phyloP scores from a whole-genome alignment of 164 flowering plant species.

The Litsea cubeba region DNA sequence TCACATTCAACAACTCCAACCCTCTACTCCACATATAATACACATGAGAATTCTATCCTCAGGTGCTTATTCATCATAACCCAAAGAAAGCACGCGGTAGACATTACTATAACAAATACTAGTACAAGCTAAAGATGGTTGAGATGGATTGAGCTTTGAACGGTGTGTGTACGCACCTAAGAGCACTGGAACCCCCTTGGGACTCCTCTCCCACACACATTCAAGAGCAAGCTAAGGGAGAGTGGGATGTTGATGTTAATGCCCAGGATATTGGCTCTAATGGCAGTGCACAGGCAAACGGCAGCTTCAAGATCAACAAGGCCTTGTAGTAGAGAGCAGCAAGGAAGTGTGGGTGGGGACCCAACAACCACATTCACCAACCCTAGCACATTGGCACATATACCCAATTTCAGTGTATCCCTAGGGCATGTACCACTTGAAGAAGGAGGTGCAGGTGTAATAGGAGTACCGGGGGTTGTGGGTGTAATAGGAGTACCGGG shows the following conservation, averaged over 20 bases:
- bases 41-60: background rate
- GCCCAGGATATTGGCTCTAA: conserved; percentile 61
- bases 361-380: conserved; percentile 44
- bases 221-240: conserved; percentile 48
- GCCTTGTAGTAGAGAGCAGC: conserved; percentile 58
- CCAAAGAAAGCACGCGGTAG: background rate
- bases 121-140: background rate
- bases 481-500: too few relatives aligned
- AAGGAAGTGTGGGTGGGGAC: conserved; percentile 47
- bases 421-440: conserved; percentile 43
- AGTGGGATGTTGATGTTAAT: conserved; percentile 47
- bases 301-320: conserved; percentile 69
- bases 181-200: conserved; percentile 64
- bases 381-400: conserved; percentile 54
- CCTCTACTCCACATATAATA: background rate
- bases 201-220: conserved; percentile 54
- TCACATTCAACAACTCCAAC: background rate
- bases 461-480: background rate
- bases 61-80: background rate
- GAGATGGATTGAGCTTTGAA: background rate
- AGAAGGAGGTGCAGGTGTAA: background rate
- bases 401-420: conserved; percentile 64
- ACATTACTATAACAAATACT: background rate
- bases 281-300: conserved; percentile 73
- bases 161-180: conserved; percentile 7